Base-by-base conservation (phyloP, 179 eudicot genomes). In the Pouteria campechiana region DNA sequence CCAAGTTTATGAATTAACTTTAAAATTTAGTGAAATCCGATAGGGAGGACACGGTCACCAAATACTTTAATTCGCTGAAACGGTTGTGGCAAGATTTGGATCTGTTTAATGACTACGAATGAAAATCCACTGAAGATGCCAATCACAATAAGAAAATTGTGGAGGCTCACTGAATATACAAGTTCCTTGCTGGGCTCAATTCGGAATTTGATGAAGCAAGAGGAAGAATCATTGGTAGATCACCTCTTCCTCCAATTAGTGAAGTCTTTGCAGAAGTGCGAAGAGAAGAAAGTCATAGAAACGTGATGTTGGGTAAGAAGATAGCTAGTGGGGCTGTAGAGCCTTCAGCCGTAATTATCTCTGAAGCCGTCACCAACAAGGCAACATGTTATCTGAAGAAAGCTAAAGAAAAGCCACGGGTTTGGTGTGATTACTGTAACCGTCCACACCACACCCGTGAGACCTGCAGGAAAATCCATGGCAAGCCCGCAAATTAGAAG, bases 131-230 rank as follows among this genome's bases (percentile, higher is more conserved):
- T 36, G 40, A 36, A 36, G 40, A 36, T 16, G 18, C 19, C 40
- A 36, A 36, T 16, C 20, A 36, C 16, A 14, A 36, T 3, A 36
- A 36, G 9, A 7, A 36, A 21, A 5, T 5, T 2, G 22, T 36
- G 20, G 40, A 36, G 20, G 20, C 18, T 16, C 40, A 36, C 18
- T 21, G 22, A 1, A 16, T 36, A 15, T 36, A 14, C 22, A 36
- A 36, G 9, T 36, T 36, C 40, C 40, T 36, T 14, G 18, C 40
- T 36, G 40, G 40, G 5, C 40, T 36, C 16, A 36, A 36, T n/a
- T 8, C 18, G 6, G 40, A 36, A 16, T 36, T 36, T 36, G 21
- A 36, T 36, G 40, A 36, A 36, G 40, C 18, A 1, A 7, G 9
- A 5, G 40, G 40, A 14, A 9, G 40, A 11, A 36, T 36, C 0